These are phyloP conservation scores for Pythium myriotylum DNA, from an alignment of 352 stramenopile species.

Conservation along the genomic window DNA sequence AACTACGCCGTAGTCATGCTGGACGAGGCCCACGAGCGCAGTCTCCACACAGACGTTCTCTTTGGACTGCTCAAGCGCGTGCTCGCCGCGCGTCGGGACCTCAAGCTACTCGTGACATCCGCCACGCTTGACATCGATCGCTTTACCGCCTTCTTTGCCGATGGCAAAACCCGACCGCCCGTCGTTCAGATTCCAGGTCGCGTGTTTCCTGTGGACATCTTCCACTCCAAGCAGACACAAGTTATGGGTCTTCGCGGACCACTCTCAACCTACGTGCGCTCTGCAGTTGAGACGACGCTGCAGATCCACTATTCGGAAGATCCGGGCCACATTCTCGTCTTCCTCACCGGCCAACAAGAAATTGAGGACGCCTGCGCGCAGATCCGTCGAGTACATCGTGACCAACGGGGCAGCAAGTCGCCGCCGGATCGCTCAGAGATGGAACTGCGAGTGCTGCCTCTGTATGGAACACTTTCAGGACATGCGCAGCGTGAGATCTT, in stretches of 20 bases:
- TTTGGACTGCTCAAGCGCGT: conserved; percentile 94
- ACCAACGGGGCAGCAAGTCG: conserved; percentile 16
- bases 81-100: conserved; percentile 57
- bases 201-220: conserved; percentile 93
- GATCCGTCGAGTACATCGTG: conserved; percentile 59
- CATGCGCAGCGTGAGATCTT: conserved; percentile 95
- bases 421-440: conserved; percentile 16
- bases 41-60: conserved; percentile 98
- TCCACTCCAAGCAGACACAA: conserved; percentile 88
- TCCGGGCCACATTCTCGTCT: conserved; percentile 93
- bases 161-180: conserved; percentile 45
- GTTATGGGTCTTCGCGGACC: conserved; percentile 71
- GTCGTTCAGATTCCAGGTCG: conserved; percentile 91
- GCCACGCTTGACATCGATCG: conserved; percentile 89
- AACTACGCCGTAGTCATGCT: conserved; percentile 93
- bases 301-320: conserved; percentile 72
- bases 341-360: conserved; percentile 94
- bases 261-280: conserved; percentile 61
- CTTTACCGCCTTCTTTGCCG: conserved; percentile 89
- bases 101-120: conserved; percentile 94
- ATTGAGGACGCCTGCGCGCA: conserved; percentile 90
- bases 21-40: conserved; percentile 98
- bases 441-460: conserved; percentile 80
- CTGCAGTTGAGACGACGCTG: conserved; percentile 76
- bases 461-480: conserved; percentile 97